Evolutionary conservation across 441 rosid genomes (phyloP), one percentile per base, ranked within the genome.

Genomic region (Gossypium gossypioides): DNA sequence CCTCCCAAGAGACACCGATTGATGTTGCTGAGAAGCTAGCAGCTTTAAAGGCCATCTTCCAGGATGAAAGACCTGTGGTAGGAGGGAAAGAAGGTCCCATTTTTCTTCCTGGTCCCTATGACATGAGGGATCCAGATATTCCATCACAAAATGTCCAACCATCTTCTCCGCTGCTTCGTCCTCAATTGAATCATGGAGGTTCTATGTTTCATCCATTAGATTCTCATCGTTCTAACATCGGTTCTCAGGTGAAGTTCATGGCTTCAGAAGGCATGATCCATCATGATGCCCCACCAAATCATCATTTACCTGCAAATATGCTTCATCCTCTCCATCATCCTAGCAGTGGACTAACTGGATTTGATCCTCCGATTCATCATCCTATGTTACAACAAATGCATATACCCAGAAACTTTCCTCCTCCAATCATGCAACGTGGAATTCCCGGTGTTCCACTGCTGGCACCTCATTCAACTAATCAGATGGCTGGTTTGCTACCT

Each of bases 341-440:
- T 25, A 76, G 65, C 68, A 51, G 76, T 73, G 91, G 86, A 66
- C 67, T 74, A 57, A 25, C 87, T 60, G 89, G 90, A 69, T 88
- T 88, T 79, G 95, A 93, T 76, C 84, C 83, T 70, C 82, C 86
- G 21, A 64, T 82, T 16, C 87, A 74, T 25, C 90, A 84, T 69
- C 88, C 86, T 50, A 65, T 86, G 77, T 51, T 86, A 68, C 93
- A 86, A 70, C 94, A 89, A 83, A 84, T 91, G 90, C 95, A 83
- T 2, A 74, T 83, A 76, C 83, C 78, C 34, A 89, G 88, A 54
- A 84, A 79, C 81, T 80, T 87, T 66, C 88, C 91, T 75, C 88
- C 84, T 1, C 78, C 89, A 3, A 95, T 85, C 75, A 79, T 81
- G 42, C 74, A 81, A 66, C 91, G 72, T 50, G 94, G 93, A 75